A percentile compares a stretch with the other conserved stretches of the same genome.
These are phyloP conservation scores for Picochlorum sp. DNA, from an alignment of 139 green algal genomes.

Conservation along the genomic window DNA sequence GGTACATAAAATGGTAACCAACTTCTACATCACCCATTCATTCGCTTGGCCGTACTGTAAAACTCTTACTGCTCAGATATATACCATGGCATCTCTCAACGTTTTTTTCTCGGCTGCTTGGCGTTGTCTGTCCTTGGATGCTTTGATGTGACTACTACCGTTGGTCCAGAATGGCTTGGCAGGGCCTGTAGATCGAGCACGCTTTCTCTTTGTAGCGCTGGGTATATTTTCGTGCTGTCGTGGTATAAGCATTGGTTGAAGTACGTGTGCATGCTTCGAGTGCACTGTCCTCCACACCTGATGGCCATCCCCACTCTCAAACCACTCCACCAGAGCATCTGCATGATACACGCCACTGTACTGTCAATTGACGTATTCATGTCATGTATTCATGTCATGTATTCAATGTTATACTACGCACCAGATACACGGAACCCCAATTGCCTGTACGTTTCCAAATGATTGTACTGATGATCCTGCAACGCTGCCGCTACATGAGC, in stretches of 20 bases:
- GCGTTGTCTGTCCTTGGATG: slow-evolving; percentile 2
- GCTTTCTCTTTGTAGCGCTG: neutral
- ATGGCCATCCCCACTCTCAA: slow-evolving; percentile 2
- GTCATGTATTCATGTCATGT: neutral
- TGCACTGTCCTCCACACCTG: slow-evolving; percentile 2
- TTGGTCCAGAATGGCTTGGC: neutral
- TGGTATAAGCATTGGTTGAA: neutral
- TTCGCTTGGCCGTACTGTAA: no score
- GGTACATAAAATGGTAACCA: no score
- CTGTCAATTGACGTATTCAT: no score
- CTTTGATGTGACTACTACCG: neutral
- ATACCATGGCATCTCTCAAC: no score
- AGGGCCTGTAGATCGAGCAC: neutral
- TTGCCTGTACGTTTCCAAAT: slow-evolving; percentile 3
- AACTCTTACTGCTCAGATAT: no score
- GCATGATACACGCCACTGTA: neutral
- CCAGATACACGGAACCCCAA: neutral
- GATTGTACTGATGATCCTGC: slow-evolving; percentile 5
- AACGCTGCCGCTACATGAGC: neutral
- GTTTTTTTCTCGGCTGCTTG: neutral
- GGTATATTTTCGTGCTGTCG: neutral
- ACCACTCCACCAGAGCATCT: neutral
- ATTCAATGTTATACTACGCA: neutral
- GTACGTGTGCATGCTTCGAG: neutral
- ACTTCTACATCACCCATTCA: no score